phyloP scores from a whole-genome alignment of 129 eudicot species.

The Heracleum sosnowskyi region DNA sequence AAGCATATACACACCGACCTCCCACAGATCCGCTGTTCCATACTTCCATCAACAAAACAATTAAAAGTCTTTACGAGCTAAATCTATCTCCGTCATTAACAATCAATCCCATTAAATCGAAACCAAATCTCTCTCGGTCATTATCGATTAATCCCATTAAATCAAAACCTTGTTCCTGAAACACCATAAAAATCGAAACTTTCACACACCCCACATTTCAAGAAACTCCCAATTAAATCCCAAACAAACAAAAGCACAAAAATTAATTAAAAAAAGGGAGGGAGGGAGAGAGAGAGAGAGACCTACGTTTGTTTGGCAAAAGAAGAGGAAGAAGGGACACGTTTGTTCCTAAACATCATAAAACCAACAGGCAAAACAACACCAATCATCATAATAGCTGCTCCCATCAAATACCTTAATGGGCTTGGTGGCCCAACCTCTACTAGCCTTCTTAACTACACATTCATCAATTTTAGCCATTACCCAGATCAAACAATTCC shows the following conservation, averaged over 20 bases:
- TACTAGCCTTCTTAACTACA: slow-evolving; percentile 52
- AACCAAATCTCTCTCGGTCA: slow-evolving; percentile 2
- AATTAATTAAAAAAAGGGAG: neutral
- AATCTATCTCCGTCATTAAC: neutral
- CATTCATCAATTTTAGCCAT: neutral
- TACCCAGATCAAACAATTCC: neutral
- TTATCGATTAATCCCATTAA: slow-evolving; percentile 5
- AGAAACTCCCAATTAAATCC: neutral
- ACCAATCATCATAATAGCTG: slow-evolving; percentile 85
- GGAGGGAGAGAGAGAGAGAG: slow-evolving; percentile 18
- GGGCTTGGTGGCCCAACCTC: slow-evolving; percentile 92
- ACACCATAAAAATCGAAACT: slow-evolving; percentile 7
- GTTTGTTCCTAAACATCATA: slow-evolving; percentile 92
- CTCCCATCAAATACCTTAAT: slow-evolving; percentile 74
- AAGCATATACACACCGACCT: slow-evolving; percentile 5
- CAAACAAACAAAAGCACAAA: neutral
- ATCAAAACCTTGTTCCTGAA: slow-evolving; percentile 46
- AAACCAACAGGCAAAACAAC: slow-evolving; percentile 85
- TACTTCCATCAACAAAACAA: neutral
- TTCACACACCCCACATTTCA: neutral
- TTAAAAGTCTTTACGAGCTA: neutral
- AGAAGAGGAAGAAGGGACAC: slow-evolving; percentile 82
- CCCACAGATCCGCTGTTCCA: neutral
- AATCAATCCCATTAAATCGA: slow-evolving; percentile 25
- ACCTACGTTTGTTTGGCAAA: slow-evolving; percentile 98